A percentile compares a stretch with the other conserved stretches of the same genome.
phyloP scores from a whole-genome alignment of 306 rosid genomes.

The Fagus crenata region DNA sequence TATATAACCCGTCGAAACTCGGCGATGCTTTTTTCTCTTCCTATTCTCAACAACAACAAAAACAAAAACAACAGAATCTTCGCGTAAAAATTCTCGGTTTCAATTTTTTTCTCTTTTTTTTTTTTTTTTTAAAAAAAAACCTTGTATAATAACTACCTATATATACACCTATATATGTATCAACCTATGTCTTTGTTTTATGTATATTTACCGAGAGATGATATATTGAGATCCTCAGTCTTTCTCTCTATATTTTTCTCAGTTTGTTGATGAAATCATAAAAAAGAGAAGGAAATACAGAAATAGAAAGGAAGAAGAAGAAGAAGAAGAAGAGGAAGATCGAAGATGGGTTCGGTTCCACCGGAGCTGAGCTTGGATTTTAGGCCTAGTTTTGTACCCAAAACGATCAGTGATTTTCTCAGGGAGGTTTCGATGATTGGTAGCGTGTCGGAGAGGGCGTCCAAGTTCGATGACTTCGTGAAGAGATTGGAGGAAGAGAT shows the following conservation, averaged over 20 bases:
- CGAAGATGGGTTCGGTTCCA: constrained; percentile 68
- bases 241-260: neutral
- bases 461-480: constrained; percentile 49
- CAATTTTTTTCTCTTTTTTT: constrained; percentile 16
- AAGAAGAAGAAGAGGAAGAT: constrained; percentile 25
- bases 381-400: constrained; percentile 63
- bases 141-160: neutral
- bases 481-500: constrained; percentile 65
- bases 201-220: constrained; percentile 4
- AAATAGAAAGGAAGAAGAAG: constrained; percentile 9
- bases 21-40: constrained; percentile 29
- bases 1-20: constrained; percentile 23
- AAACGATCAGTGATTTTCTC: constrained; percentile 67
- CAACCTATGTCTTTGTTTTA: neutral
- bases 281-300: too few relatives aligned
- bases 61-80: constrained; percentile 50
- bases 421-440: constrained; percentile 42
- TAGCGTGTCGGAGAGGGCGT: constrained; percentile 38
- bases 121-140: too few relatives aligned
- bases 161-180: neutral
- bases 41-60: neutral
- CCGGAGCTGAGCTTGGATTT: constrained; percentile 82
- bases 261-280: neutral
- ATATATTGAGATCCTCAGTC: neutral
- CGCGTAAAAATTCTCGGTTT: constrained; percentile 36